Base-by-base conservation (phyloP, 2,329 filamentous ascomycete genomes). In the Magnaporthales sp. region DNA sequence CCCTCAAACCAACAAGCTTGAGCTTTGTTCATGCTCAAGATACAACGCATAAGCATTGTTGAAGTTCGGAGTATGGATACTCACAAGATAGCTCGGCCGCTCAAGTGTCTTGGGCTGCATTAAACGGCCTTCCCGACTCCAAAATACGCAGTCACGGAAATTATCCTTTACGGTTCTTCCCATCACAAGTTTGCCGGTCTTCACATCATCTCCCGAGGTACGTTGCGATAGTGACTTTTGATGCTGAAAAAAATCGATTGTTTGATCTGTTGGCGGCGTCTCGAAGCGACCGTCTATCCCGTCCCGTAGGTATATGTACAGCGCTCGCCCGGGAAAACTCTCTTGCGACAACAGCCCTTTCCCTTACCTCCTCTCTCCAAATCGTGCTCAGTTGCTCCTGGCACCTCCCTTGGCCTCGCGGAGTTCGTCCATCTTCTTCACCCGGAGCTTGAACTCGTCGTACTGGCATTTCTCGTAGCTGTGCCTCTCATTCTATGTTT, bases 391-490 rank as follows among this genome's bases (percentile, higher is more conserved):
- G 81, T 97, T 97, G 84, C 91, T 96, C 79, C 94, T 87, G 74
- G 86, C 89, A 69, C 92, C 93, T 68, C 81, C 87, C 86, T 96
- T 96, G 68, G 91, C 88, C 72, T 88, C 93, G 76, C 93, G 87
- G 76, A 99, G 81, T 83, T 99, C 93, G 74, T 98, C 89, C 95
- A 99, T 99, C 89, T 97, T 98, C 76, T 91, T 92, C 71, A 99
- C 95, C 68, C 95, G 89, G 86, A 94, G 92, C 88, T 97, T 97
- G 85, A 99, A 99, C 79, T 98, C 95, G 71, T 91, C 91, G 80
- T 99, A 99, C 77, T 99, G 95, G 87, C 95, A 99, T 80, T 98
- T 98, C 79, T 99, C 95, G 84, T 99, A 99, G 75, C 89, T 90
- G 81, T 99, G 95, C 83, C 95, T 86, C 84, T 99, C 95, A 78